phyloP scores from a whole-genome alignment of 23 red algal species.

The Chondrus crispus region DNA sequence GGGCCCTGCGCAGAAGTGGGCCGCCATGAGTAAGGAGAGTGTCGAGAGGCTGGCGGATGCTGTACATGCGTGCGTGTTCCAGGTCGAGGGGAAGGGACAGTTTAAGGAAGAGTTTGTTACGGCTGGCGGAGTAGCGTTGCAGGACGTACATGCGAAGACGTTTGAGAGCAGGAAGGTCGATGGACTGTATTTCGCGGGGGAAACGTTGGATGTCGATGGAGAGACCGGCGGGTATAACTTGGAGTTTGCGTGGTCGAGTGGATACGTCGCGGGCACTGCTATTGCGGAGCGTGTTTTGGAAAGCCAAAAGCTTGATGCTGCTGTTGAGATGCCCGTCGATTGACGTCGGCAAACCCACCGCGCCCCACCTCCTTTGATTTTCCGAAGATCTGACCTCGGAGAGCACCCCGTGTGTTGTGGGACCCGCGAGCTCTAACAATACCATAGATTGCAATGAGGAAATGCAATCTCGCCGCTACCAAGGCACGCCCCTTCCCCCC shows the following conservation, averaged over 20 bases:
- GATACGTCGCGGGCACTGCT: conserved; percentile 72
- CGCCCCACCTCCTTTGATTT: no score
- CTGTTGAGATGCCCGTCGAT: no score
- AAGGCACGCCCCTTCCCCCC: no score
- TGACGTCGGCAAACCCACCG: no score
- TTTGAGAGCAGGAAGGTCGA: conserved; percentile 64
- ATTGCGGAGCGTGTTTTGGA: neutral
- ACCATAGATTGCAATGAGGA: no score
- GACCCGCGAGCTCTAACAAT: no score
- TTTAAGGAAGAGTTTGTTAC: conserved; percentile 99
- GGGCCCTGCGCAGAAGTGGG: conserved; percentile 42
- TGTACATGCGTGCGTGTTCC: conserved; percentile 28
- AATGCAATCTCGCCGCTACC: no score
- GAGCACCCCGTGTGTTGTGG: no score
- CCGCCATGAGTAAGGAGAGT: conserved; percentile 38
- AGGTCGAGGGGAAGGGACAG: conserved; percentile 56
- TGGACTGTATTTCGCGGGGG: conserved; percentile 86
- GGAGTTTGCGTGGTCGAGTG: conserved; percentile 87
- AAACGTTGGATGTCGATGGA: conserved; percentile 87
- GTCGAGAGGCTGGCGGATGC: conserved; percentile 24
- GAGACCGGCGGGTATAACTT: conserved; percentile 94
- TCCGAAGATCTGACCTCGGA: no score
- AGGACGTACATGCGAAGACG: conserved; percentile 59
- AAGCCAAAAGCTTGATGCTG: no score
- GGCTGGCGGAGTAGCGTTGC: conserved; percentile 72